Base-by-base conservation (phyloP, 164 flowering plant genomes). In the Warburgia ugandensis region DNA sequence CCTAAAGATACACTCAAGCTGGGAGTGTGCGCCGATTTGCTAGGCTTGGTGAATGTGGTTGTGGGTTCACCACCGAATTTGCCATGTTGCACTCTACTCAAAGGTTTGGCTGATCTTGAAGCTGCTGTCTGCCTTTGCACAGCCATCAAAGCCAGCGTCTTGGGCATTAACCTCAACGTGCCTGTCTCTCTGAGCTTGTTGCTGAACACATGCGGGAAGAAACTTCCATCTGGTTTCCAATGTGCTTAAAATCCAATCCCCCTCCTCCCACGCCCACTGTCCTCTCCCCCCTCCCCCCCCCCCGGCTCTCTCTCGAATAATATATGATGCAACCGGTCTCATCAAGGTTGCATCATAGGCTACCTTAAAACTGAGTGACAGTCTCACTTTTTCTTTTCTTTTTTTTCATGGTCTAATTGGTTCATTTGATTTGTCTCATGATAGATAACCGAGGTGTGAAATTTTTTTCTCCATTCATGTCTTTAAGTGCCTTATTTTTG, bases 81-180 rank as follows among this genome's bases (percentile, higher is more conserved):
- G 39, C 85, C 86, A 22, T 85, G 89, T 59, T 82, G 89, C 71
- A 32, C 62, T 16, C 79, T 81, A 57, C 46, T 84, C 23, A 14
- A 69, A 28, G 94, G 88, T 40, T 78, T 85, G 10, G 78, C 35
- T 2, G 77, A 82, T 52, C 69, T 78, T 2, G 89, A 85, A 38
- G 89, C 83, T 0, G 86, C 86, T 1, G 56, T 78, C 2, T 81
- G 88, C 73, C 83, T 81, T 29, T 81, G 89, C 76, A 76, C 81
- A 25, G 79, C 76, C 54, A 70, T 84, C 29, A 84, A 54, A 53
- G 86, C 81, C 23, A 79, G 72, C 44, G 40, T 78, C 41, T 53
- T 79, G 54, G 83, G 81, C 44, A 54, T 79, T 50, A 78, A 78
- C 44, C 73, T 79, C 22, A 72, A 75, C 30, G 25, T 82, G 14